phyloP scores from a whole-genome alignment of 2,329 filamentous ascomycete genomes.

The Cryphonectria carpinicola region DNA sequence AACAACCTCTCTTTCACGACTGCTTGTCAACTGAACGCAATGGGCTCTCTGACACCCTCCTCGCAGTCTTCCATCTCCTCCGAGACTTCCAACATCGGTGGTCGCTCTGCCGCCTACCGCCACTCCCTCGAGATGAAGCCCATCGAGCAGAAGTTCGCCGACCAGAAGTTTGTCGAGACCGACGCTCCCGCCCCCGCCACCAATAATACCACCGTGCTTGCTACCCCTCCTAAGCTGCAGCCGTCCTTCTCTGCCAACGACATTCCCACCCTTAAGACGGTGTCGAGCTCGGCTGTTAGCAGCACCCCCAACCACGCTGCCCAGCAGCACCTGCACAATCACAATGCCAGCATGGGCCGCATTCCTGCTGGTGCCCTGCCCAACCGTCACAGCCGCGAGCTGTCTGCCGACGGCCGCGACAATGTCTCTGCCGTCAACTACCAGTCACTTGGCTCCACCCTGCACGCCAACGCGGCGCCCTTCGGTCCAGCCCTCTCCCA shows the following conservation, averaged over 20 bases:
- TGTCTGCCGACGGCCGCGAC: slow-evolving; percentile 53
- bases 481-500: slow-evolving; percentile 64
- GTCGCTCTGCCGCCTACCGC: slow-evolving; percentile 54
- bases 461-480: slow-evolving; percentile 79
- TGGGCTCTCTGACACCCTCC: slow-evolving; percentile 41
- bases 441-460: slow-evolving; percentile 68
- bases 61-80: slow-evolving; percentile 42
- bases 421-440: slow-evolving; percentile 49
- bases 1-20: slow-evolving; percentile 58
- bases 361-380: slow-evolving; percentile 70
- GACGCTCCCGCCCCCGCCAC: slow-evolving; percentile 49
- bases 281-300: slow-evolving; percentile 52
- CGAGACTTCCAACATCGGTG: slow-evolving; percentile 52
- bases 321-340: slow-evolving; percentile 71
- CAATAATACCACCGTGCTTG: slow-evolving; percentile 52
- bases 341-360: slow-evolving; percentile 81
- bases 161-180: slow-evolving; percentile 44
- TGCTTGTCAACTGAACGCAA: slow-evolving; percentile 43
- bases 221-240: slow-evolving; percentile 74
- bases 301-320: slow-evolving; percentile 63
- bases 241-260: slow-evolving; percentile 91
- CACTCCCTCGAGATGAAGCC: slow-evolving; percentile 61
- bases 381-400: slow-evolving; percentile 74
- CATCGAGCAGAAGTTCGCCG: slow-evolving; percentile 46
- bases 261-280: slow-evolving; percentile 80